phyloP scores from a whole-genome alignment of 1,284 basidiomycete species.

The Cryptococcus sp. region DNA sequence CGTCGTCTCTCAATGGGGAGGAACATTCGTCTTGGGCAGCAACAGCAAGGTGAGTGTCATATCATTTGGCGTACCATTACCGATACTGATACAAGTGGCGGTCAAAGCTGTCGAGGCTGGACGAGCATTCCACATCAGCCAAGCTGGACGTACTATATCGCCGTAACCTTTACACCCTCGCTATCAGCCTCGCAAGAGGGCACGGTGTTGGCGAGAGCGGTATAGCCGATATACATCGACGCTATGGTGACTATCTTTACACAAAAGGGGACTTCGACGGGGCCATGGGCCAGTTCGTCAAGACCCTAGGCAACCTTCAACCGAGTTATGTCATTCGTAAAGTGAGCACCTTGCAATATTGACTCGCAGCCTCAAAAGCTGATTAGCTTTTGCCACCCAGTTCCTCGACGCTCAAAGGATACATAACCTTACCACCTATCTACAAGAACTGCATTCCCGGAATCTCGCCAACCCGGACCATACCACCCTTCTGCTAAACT shows the following conservation, averaged over 20 bases:
- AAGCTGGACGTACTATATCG: conserved; percentile 82
- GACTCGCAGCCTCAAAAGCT: background rate
- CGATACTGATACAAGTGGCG: conserved; percentile 2
- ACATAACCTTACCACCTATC: conserved; percentile 88
- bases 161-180: conserved; percentile 71
- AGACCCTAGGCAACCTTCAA: conserved; percentile 84
- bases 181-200: conserved; percentile 69
- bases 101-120: conserved; percentile 65
- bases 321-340: conserved; percentile 97
- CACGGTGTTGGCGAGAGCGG: conserved; percentile 69
- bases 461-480: conserved; percentile 94
- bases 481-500: conserved; percentile 91
- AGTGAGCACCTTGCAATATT: conserved; percentile 54
- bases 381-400: conserved; percentile 54
- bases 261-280: conserved; percentile 88
- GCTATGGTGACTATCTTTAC: conserved; percentile 92
- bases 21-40: conserved; percentile 72
- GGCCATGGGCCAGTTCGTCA: conserved; percentile 87
- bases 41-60: conserved; percentile 65
- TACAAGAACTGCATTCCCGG: conserved; percentile 89
- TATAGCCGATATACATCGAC: conserved; percentile 80
- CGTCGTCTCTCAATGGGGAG: conserved; percentile 75
- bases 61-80: background rate
- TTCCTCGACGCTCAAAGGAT: conserved; percentile 96
- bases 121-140: conserved; percentile 74